phyloP scores from a whole-genome alignment of 345 rosid genomes.

The Pelargonium nanum region DNA sequence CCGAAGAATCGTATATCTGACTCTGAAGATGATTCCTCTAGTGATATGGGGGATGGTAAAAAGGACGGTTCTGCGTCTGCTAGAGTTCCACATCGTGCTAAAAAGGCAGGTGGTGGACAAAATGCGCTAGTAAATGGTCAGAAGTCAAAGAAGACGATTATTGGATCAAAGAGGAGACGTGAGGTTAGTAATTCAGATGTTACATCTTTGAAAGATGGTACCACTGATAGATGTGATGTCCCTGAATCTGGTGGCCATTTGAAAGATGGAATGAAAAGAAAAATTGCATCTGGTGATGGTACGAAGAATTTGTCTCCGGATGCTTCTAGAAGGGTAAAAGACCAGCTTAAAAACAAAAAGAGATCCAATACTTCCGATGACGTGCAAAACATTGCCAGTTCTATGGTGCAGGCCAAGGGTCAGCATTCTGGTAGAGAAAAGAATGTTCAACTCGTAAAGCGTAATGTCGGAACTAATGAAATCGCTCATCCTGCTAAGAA shows the following conservation, averaged over 20 bases:
- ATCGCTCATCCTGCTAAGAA: slow-evolving; percentile 36
- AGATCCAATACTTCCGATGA: slow-evolving; percentile 22
- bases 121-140: slow-evolving; percentile 30
- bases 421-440: neutral
- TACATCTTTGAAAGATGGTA: slow-evolving; percentile 23
- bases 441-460: slow-evolving; percentile 23
- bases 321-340: slow-evolving; percentile 25
- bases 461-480: slow-evolving; percentile 26
- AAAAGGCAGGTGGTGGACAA: slow-evolving; percentile 24
- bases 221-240: slow-evolving; percentile 10
- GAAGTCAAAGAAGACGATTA: slow-evolving; percentile 18
- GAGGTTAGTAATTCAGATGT: slow-evolving; percentile 17
- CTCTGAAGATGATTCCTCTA: neutral
- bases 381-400: slow-evolving; percentile 22
- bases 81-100: neutral
- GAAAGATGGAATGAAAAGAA: slow-evolving; percentile 30
- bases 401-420: neutral
- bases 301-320: slow-evolving; percentile 15
- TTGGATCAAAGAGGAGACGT: slow-evolving; percentile 26
- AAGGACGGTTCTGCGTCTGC: neutral
- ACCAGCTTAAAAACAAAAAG: slow-evolving; percentile 22
- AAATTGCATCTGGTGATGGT: slow-evolving; percentile 19
- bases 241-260: slow-evolving; percentile 24
- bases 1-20: neutral
- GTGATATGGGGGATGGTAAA: neutral